Evolutionary conservation across 495 filamentous ascomycete species (phyloP).

Genomic region (Penicillium angulare): DNA sequence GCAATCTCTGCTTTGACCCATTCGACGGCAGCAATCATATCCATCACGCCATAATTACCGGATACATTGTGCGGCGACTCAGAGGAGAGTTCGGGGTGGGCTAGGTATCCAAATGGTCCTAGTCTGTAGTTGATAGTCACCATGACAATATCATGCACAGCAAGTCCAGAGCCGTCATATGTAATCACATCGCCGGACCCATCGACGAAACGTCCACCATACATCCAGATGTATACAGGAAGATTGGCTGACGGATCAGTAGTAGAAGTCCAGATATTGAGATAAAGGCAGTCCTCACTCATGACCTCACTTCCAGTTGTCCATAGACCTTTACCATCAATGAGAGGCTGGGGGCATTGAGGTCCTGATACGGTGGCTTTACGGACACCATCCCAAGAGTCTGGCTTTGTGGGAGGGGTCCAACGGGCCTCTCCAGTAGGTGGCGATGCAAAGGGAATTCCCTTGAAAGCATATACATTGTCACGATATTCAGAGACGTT

Average conservation of each 20-base stretch:
- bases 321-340: conserved; percentile 1
- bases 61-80: conserved; percentile 31
- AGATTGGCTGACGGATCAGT: background rate
- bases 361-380: background rate
- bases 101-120: conserved; percentile 36
- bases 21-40: conserved; percentile 22
- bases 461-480: background rate
- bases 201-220: conserved; percentile 25
- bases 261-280: conserved; percentile 20
- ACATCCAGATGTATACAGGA: conserved; percentile 29
- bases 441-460: background rate
- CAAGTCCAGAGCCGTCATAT: conserved; percentile 27
- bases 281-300: conserved; percentile 29
- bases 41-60: conserved; percentile 37
- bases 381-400: background rate
- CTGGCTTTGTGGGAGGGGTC: background rate
- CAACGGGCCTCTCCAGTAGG: background rate
- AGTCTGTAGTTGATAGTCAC: conserved; percentile 33
- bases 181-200: conserved; percentile 22
- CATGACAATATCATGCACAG: conserved; percentile 27
- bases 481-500: background rate
- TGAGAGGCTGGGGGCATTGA: background rate
- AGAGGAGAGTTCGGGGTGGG: conserved; percentile 3
- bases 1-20: background rate
- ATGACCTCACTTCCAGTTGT: conserved; percentile 14